phyloP scores from a whole-genome alignment of 805 yeast genomes.

The Kregervanrija fluxuum region DNA sequence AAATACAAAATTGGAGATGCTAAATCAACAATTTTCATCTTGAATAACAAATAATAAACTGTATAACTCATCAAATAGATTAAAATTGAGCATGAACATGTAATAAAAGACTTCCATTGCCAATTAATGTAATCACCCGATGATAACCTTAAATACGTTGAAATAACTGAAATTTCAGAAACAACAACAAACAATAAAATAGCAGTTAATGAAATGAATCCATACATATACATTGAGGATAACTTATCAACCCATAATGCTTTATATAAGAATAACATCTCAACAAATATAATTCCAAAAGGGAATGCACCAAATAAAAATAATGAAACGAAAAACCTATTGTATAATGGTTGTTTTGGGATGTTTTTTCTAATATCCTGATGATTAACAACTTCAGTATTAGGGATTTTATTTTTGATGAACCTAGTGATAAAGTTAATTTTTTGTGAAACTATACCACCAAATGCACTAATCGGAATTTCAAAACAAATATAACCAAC shows the following conservation, averaged over 20 bases:
- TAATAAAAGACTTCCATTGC: slow-evolving; percentile 78
- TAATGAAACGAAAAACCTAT: slow-evolving; percentile 26
- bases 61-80: slow-evolving; percentile 65
- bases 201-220: slow-evolving; percentile 61
- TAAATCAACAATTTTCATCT: slow-evolving; percentile 56
- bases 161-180: slow-evolving; percentile 64
- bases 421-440: slow-evolving; percentile 16
- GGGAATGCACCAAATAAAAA: slow-evolving; percentile 66
- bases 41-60: slow-evolving; percentile 52
- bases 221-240: slow-evolving; percentile 64
- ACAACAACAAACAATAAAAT: slow-evolving; percentile 54
- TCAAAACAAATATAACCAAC: slow-evolving; percentile 56
- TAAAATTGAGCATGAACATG: slow-evolving; percentile 63
- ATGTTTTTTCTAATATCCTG: slow-evolving; percentile 12
- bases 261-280: slow-evolving; percentile 62
- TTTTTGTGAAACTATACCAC: slow-evolving; percentile 44
- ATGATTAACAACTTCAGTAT: slow-evolving; percentile 4
- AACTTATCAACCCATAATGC: slow-evolving; percentile 77
- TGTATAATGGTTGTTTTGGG: slow-evolving; percentile 32
- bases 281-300: slow-evolving; percentile 75
- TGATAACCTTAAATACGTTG: slow-evolving; percentile 54
- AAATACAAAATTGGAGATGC: slow-evolving; percentile 64
- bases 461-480: slow-evolving; percentile 66
- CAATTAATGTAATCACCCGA: slow-evolving; percentile 50
- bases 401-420: slow-evolving; percentile 6